These are phyloP conservation scores for Chaetomium tenue DNA, from an alignment of 495 filamentous ascomycete species.

Conservation along the genomic window DNA sequence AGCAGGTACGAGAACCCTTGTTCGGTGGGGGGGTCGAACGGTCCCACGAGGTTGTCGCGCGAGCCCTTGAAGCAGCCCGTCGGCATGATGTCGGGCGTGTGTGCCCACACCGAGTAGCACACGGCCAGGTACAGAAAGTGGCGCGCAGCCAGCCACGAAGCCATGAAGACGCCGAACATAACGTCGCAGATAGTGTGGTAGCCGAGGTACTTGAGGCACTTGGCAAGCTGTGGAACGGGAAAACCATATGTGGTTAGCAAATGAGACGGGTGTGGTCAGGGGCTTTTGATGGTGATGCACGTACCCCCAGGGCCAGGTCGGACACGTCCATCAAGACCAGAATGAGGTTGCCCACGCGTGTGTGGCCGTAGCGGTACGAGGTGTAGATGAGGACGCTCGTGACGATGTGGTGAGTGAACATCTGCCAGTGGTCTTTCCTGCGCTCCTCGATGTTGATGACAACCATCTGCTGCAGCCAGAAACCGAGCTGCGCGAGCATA, in stretches of 20 bases:
- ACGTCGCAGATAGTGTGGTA: slow-evolving; percentile 73
- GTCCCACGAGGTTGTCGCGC: slow-evolving; percentile 50
- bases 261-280: background rate
- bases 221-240: slow-evolving; percentile 63
- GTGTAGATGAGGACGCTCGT: slow-evolving; percentile 75
- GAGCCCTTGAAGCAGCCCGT: slow-evolving; percentile 67
- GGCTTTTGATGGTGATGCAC: slow-evolving; percentile 33
- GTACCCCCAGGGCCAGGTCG: slow-evolving; percentile 81
- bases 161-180: slow-evolving; percentile 82
- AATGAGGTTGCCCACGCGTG: slow-evolving; percentile 83
- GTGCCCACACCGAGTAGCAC: slow-evolving; percentile 75
- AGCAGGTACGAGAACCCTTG: slow-evolving; percentile 60
- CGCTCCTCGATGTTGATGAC: slow-evolving; percentile 92
- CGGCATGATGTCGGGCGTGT: slow-evolving; percentile 60
- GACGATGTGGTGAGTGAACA: slow-evolving; percentile 92
- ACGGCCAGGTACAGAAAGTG: slow-evolving; percentile 77
- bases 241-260: background rate
- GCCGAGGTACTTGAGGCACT: slow-evolving; percentile 87
- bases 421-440: slow-evolving; percentile 91
- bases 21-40: slow-evolving; percentile 56
- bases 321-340: slow-evolving; percentile 92
- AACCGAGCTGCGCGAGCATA: slow-evolving; percentile 84
- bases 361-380: slow-evolving; percentile 81
- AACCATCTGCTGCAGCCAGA: slow-evolving; percentile 91
- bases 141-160: slow-evolving; percentile 78